phyloP scores from a whole-genome alignment of 2,329 filamentous ascomycete genomes.

The Phaeosphaeria sp. region DNA sequence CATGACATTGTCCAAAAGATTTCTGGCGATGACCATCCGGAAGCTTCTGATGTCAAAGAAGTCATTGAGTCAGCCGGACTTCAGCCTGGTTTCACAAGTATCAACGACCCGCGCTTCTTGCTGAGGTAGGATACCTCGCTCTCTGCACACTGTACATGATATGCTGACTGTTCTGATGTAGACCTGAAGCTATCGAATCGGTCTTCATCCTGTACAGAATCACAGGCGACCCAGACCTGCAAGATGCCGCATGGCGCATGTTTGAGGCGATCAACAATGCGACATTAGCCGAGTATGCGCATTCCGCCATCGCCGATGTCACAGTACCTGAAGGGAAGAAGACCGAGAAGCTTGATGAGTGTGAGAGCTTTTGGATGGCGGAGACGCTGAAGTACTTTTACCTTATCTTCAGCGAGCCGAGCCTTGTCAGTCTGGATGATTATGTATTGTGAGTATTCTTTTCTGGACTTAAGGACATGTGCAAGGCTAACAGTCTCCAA shows the following conservation, averaged over 20 bases:
- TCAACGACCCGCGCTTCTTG: slow-evolving; percentile 49
- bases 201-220: slow-evolving; percentile 92
- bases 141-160: not conserved
- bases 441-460: slow-evolving; percentile 61
- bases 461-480: not conserved
- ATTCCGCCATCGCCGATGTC: slow-evolving; percentile 75
- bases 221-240: slow-evolving; percentile 76
- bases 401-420: slow-evolving; percentile 75
- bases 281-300: slow-evolving; percentile 70
- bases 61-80: slow-evolving; percentile 50
- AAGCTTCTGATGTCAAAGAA: slow-evolving; percentile 26
- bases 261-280: slow-evolving; percentile 73
- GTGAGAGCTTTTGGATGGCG: slow-evolving; percentile 83
- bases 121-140: slow-evolving; percentile 37
- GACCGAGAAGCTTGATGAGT: slow-evolving; percentile 40
- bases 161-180: slow-evolving; percentile 39
- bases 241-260: slow-evolving; percentile 87
- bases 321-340: slow-evolving; percentile 43
- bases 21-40: slow-evolving; percentile 15
- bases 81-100: slow-evolving; percentile 49
- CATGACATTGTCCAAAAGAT: slow-evolving; percentile 47
- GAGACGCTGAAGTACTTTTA: slow-evolving; percentile 96
- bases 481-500: slow-evolving; percentile 14
- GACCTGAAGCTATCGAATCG: slow-evolving; percentile 86
- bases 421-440: slow-evolving; percentile 70